Evolutionary conservation across 2,329 filamentous ascomycete species (phyloP), one percentile per base, ranked within the genome.

Genomic region (Venturiaceae sp.): DNA sequence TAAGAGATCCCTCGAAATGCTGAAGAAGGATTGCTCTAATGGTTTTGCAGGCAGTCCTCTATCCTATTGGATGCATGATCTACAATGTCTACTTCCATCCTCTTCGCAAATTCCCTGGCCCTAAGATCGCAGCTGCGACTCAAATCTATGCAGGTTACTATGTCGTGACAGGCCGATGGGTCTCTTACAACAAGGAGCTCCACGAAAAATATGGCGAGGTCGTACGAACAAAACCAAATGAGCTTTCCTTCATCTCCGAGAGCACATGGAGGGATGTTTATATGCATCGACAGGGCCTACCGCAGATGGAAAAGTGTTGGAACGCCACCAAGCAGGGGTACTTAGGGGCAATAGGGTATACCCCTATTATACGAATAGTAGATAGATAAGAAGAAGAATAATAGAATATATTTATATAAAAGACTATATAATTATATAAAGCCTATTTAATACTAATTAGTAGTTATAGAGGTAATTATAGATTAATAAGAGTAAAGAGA

Each of bases 151-250:
- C 59, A 14, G 32, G 23, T 21, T 30, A 19, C 28, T 2, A 2
- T 2, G 11, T 36, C 3, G 16, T 33, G 5, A 34, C 2, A 1
- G 55, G 55, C 7, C 41, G 19, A 16, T 33, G 23, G 3, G 8
- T 33, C 7, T 9, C 21, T 14, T 28, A 41, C 44, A 5, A 34
- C 8, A 2, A 34, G 28, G 19, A 5, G 1, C 13, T 59, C 13
- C 58, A 60, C 23, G 55, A 36, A 4, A 61, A 66, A 39, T 77
- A 77, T 62, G 77, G 78, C 4, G 68, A 69, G 1, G 71, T 80
- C 1, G 76, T 80, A 7, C 74, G 78, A 6, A 66, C 78, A 46
- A 71, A 70, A 3, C 77, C 78, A 2, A 69, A 77, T 58, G 76
- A 80, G 63, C 69, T 81, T 1, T 73, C 75, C 1, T 80, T 77